Conservation (phyloP, 2,329 filamentous ascomycete species). For the Gremmenia infestans region DNA sequence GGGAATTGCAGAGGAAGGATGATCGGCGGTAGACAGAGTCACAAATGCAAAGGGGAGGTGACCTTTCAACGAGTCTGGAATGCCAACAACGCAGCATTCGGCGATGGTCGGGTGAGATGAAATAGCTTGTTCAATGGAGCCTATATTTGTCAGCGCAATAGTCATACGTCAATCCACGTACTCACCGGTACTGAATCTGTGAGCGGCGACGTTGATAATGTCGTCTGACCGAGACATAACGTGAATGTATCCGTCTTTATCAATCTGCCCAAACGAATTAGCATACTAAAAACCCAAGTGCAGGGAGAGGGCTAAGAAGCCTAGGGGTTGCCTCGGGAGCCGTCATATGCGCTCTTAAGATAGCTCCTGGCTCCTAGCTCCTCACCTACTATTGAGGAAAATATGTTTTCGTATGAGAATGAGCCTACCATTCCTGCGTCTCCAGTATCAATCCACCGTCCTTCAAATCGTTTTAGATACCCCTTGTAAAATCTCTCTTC, state of each 20-base stretch:
- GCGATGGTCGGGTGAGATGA: conserved; percentile 73
- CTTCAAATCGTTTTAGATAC: conserved; percentile 77
- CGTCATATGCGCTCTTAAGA: too few relatives aligned
- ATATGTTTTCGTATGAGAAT: too few relatives aligned
- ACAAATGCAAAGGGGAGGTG: conserved; percentile 90
- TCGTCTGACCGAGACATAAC: conserved; percentile 69
- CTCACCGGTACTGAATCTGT: conserved; percentile 80
- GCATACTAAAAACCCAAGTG: too few relatives aligned
- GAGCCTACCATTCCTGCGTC: conserved; percentile 64
- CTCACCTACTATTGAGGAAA: too few relatives aligned
- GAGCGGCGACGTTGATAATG: conserved; percentile 92
- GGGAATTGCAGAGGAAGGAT: conserved; percentile 47
- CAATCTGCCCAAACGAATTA: conserved; percentile 42
- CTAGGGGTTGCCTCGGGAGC: too few relatives aligned
- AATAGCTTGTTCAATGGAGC: conserved; percentile 86
- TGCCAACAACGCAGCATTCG: conserved; percentile 80
- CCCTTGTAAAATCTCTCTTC: conserved; percentile 80
- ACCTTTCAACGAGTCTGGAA: conserved; percentile 82
- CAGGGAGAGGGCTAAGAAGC: too few relatives aligned
- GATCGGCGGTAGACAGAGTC: conserved; percentile 48
- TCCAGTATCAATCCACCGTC: conserved; percentile 84
- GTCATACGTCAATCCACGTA: conserved; percentile 6
- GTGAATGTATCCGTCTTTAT: conserved; percentile 63
- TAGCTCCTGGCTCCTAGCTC: too few relatives aligned
- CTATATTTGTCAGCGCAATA: conserved; percentile 37